phyloP scores from a whole-genome alignment of 1,284 basidiomycete species.

The Moesziomyces sp. region DNA sequence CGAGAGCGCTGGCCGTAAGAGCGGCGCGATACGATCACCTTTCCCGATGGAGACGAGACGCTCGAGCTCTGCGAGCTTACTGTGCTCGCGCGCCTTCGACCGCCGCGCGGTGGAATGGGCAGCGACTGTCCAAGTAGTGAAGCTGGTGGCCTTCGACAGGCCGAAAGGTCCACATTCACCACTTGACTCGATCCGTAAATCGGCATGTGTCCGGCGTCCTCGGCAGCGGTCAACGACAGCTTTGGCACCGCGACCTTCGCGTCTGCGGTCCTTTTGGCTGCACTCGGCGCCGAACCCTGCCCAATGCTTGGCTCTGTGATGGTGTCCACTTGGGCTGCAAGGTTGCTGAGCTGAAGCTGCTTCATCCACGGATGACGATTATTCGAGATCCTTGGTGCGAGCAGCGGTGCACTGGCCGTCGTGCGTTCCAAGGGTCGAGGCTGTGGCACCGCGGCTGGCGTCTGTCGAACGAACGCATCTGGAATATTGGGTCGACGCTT shows the following conservation, averaged over 20 bases:
- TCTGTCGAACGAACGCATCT: constrained; percentile 14
- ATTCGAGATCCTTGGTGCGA: constrained; percentile 27
- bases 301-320: neutral
- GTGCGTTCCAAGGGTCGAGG: neutral
- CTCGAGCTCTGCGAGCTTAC: constrained; percentile 44
- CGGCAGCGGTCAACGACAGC: constrained; percentile 22
- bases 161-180: neutral
- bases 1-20: constrained; percentile 31
- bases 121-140: constrained; percentile 32
- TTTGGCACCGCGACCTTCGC: constrained; percentile 1
- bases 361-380: constrained; percentile 44
- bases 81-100: constrained; percentile 39
- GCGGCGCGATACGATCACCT: constrained; percentile 40
- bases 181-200: neutral
- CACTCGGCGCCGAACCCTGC: no score
- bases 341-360: constrained; percentile 24
- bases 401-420: neutral
- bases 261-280: no score
- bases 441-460: neutral
- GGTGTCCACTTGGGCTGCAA: neutral
- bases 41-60: constrained; percentile 31
- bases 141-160: constrained; percentile 27
- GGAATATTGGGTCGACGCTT: constrained; percentile 37
- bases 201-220: constrained; percentile 6
- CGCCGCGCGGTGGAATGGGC: constrained; percentile 38